Conservation (phyloP, 768 basidiomycete genomes). For the Lentinula raphanica region DNA sequence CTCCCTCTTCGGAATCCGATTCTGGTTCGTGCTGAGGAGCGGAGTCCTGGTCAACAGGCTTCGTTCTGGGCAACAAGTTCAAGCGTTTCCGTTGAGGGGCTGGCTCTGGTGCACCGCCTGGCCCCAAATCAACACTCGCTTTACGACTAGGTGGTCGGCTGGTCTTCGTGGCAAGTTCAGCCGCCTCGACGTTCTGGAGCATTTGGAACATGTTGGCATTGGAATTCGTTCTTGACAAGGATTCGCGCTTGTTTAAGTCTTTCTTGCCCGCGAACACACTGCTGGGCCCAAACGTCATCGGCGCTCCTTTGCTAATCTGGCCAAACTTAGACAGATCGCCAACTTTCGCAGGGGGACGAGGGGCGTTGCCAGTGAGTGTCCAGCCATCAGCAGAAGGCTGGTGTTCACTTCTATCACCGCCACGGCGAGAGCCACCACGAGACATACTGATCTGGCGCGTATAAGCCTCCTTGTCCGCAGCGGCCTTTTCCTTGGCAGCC, state of each 20-base stretch:
- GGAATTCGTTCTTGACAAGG: slow-evolving; percentile 76
- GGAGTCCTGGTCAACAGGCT: slow-evolving; percentile 44
- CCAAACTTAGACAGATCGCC: slow-evolving; percentile 87
- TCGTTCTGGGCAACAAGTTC: slow-evolving; percentile 74
- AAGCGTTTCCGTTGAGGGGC: slow-evolving; percentile 62
- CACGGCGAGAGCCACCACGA: slow-evolving; percentile 85
- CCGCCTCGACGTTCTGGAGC: slow-evolving; percentile 58
- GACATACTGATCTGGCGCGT: slow-evolving; percentile 74
- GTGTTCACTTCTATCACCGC: slow-evolving; percentile 59
- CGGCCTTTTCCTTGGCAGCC: slow-evolving; percentile 80
- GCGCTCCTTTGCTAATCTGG: slow-evolving; percentile 65
- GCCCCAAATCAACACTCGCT: slow-evolving; percentile 41
- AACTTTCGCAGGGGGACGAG: slow-evolving; percentile 66
- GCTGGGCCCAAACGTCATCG: slow-evolving; percentile 78
- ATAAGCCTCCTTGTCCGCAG: slow-evolving; percentile 53
- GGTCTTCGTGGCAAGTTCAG: slow-evolving; percentile 48
- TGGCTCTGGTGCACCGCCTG: slow-evolving; percentile 38
- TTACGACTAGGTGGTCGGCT: slow-evolving; percentile 46
- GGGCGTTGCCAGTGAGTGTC: slow-evolving; percentile 51
- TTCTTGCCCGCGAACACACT: slow-evolving; percentile 75
- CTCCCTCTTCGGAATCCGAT: not conserved
- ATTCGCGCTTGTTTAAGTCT: slow-evolving; percentile 59
- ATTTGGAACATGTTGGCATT: slow-evolving; percentile 85
- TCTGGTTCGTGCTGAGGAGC: slow-evolving; percentile 23
- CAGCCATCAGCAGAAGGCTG: slow-evolving; percentile 77